Percentiles rank a stretch among this genome's conserved stretches.
Evolutionary conservation across 768 basidiomycete genomes (phyloP).

Genomic region (Terana coerulea): DNA sequence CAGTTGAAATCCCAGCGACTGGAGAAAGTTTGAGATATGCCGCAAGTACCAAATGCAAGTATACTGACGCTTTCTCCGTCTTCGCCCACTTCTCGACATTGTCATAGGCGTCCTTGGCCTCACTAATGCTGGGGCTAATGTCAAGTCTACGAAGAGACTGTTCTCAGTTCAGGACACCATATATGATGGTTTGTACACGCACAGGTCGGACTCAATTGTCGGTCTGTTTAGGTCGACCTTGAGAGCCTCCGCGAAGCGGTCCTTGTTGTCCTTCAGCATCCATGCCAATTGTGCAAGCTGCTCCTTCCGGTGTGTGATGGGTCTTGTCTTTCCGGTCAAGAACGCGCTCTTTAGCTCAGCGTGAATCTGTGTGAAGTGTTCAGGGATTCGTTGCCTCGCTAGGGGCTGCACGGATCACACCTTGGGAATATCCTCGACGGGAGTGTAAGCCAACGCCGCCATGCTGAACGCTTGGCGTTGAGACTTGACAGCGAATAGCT

Average conservation of each 20-base stretch:
- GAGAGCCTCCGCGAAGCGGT: conserved; percentile 57
- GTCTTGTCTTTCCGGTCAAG: conserved; percentile 57
- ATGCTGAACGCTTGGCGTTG: not conserved
- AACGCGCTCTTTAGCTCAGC: conserved; percentile 52
- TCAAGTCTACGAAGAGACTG: conserved; percentile 54
- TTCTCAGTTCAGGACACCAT: no score
- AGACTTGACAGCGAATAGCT: no score
- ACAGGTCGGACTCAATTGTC: conserved; percentile 53
- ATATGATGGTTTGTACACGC: no score
- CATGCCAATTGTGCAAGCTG: conserved; percentile 76
- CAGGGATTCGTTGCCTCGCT: not conserved
- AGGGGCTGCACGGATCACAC: not conserved
- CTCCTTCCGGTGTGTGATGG: conserved; percentile 66
- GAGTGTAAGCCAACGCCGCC: conserved; percentile 8
- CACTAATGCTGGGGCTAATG: conserved; percentile 47
- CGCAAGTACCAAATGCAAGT: not conserved
- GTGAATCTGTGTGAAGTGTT: conserved; percentile 3
- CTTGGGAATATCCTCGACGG: conserved; percentile 15
- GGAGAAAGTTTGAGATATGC: not conserved
- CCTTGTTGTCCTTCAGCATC: conserved; percentile 67
- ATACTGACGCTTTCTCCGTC: conserved; percentile 53
- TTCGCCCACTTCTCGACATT: conserved; percentile 75
- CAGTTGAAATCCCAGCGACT: conserved; percentile 38
- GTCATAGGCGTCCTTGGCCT: conserved; percentile 49
- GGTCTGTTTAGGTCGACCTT: conserved; percentile 62